These are phyloP conservation scores for Fusarium tricinctum DNA, from an alignment of 2,329 filamentous ascomycete genomes.

Conservation along the genomic window DNA sequence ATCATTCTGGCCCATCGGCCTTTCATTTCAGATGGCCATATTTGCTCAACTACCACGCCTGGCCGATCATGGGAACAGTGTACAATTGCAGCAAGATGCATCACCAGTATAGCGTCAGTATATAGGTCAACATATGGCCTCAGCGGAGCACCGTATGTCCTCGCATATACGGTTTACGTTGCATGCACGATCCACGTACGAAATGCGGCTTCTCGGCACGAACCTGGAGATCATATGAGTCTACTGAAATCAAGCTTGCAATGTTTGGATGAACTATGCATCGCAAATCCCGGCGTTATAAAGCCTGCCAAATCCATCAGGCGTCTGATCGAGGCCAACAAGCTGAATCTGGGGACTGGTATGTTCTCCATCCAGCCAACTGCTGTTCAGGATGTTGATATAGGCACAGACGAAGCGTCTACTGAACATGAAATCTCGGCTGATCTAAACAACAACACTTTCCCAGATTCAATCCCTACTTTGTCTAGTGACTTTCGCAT, in stretches of 20 bases:
- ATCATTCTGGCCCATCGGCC: slow-evolving; percentile 17
- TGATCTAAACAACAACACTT: background rate
- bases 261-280: slow-evolving; percentile 13
- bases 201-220: slow-evolving; percentile 3
- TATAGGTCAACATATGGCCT: slow-evolving; percentile 11
- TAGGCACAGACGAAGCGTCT: background rate
- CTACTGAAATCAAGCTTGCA: slow-evolving; percentile 7
- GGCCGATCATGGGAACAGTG: slow-evolving; percentile 19
- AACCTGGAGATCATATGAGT: background rate
- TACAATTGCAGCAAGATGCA: slow-evolving; percentile 10
- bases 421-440: accelerated
- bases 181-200: slow-evolving; percentile 24
- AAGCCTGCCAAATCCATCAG: slow-evolving; percentile 16
- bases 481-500: background rate
- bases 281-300: slow-evolving; percentile 7
- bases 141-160: slow-evolving; percentile 10
- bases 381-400: background rate
- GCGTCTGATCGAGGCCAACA: background rate
- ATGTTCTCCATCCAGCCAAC: accelerated
- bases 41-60: slow-evolving; percentile 1
- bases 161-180: slow-evolving; percentile 18
- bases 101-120: slow-evolving; percentile 11
- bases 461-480: background rate
- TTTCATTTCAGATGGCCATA: slow-evolving; percentile 20
- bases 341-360: background rate